Base-by-base conservation (phyloP, 2,329 filamentous ascomycete genomes). In the Reticulascus tulasneorum region DNA sequence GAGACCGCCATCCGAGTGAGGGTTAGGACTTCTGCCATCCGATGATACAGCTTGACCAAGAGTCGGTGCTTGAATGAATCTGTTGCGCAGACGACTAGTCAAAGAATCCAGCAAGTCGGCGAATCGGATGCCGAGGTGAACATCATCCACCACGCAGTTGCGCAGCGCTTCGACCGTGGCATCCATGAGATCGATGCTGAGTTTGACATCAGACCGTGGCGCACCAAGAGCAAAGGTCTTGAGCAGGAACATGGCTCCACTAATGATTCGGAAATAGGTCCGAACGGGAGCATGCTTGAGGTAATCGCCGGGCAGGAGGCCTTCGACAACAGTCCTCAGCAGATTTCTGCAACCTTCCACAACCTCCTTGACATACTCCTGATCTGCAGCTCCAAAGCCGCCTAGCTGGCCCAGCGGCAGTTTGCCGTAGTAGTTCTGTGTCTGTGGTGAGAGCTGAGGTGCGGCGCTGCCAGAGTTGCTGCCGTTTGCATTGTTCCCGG, bases 181-280 rank as follows among this genome's bases (percentile, higher is more conserved):
- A 51, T 89, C 84, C 68, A 93, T 84, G 19, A 93, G 68, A 7
- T 74, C 73, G 20, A 93, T 82, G 45, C 82, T 86, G 29, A 84
- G 71, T 51, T 83, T 79, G 18, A 91, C 83, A 47, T 93, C 86
- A 37, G 81, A 81, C 49, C 86, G 84, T 1, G 84, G 82, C 2
- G 86, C 86, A 13, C 86, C 86, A 2, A 93, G 71, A 1, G 86
- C 85, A 58, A 93, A 91, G 0, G 86, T 91, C 64, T 85, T 93
- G 32, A 93, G 73, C 13, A 93, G 60, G 52, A 93, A 90, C 77
- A 91, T 90, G 44, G 85, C 84, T 5, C 86, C 86, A 39, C 82
- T 86, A 46, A 91, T 87, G 55, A 93, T 91, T 38, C 86, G 79
- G 64, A 93, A 90, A 57, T 91, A 91, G 0, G 86, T 91, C 29